A percentile compares a stretch with the other conserved stretches of the same genome.
phyloP scores from a whole-genome alignment of 164 flowering plant species.

The Vitis rupestris region DNA sequence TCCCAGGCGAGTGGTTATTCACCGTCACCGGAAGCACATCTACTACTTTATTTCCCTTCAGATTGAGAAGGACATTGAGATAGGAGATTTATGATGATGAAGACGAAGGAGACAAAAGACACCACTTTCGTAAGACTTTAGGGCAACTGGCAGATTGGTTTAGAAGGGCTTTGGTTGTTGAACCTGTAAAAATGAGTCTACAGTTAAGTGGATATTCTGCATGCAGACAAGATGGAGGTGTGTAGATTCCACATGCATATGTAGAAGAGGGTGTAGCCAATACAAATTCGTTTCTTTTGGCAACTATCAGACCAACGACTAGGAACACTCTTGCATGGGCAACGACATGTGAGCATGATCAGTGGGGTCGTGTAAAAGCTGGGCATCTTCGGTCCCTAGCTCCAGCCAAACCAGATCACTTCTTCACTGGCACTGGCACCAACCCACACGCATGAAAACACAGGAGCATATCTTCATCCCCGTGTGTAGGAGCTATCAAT shows the following conservation, averaged over 20 bases:
- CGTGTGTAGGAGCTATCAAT: no score
- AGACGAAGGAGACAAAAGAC: no score
- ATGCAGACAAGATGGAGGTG: slow-evolving; percentile 99
- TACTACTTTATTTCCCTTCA: no score
- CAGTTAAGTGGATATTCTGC: slow-evolving; percentile 98
- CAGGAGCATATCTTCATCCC: no score
- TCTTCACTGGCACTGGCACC: no score
- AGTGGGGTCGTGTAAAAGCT: slow-evolving; percentile 99
- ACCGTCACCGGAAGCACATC: no score
- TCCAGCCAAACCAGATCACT: no score
- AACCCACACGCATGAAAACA: no score
- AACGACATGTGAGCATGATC: slow-evolving; percentile 99
- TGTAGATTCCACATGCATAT: slow-evolving; percentile 92
- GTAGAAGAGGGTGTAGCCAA: slow-evolving; percentile 95
- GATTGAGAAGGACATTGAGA: no score
- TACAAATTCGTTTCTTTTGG: slow-evolving; percentile 91
- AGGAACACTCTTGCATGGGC: slow-evolving; percentile 99
- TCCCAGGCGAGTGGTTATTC: no score
- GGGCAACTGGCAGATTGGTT: slow-evolving; percentile 98
- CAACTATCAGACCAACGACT: slow-evolving; percentile 97
- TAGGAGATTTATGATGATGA: no score
- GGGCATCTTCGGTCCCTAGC: slow-evolving; percentile 25
- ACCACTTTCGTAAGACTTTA: slow-evolving; percentile 50
- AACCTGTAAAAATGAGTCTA: slow-evolving; percentile 91
- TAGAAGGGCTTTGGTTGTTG: slow-evolving; percentile 87